Evolutionary conservation across 78 protist species (phyloP), one percentile per base, ranked within the genome.

Genomic region (Dictyostelium firmibasis): DNA sequence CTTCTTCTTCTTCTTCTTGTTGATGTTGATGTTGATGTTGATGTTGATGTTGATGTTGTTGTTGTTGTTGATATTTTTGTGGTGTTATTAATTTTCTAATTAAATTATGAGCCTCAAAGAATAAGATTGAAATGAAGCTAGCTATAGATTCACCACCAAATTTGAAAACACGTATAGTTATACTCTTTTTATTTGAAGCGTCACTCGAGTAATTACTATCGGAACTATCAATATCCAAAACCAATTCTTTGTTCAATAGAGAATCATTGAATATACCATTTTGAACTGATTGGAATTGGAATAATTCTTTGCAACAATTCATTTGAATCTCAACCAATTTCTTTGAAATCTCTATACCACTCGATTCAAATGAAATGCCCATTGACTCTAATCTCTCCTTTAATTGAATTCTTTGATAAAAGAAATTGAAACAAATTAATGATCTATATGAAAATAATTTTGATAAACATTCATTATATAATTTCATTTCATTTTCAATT

Each of bases 391-490:
- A 72, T 33, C 79, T 27, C 20, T 72, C 79, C 31, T 72, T 72
- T 16, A 72, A 33, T 72, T 72, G 79, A 72, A 72, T 33, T 33
- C 79, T 72, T 72, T 72, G 79, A 33, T 72, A 72, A 33, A 72
- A 72, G 43, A 33, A 33, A 72, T 72, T 72, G 33, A 33, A 72
- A 16, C 25, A 27, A 33, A 72, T 33, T 33, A 72, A 72, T 5
- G 43, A 11, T 33, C 79, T 72, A 33, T 18, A 72, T 72, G 79
- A 16, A 72, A 72, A 72, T 33, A 72, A 72, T 33, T 33, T 72
- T 13, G 47, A 33, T 67, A 67, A 27, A 67, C 31, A 27, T 67
- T 67, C 36, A 67, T 27, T 64, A 25, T 57, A 57, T 57, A 57
- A 20, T 20, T 57, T 57, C n/a, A 57, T 57, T 57, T 57, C 67